Evolutionary conservation across 2,329 filamentous ascomycete genomes (phyloP).

Genomic region (Cladophialophora yegresii): DNA sequence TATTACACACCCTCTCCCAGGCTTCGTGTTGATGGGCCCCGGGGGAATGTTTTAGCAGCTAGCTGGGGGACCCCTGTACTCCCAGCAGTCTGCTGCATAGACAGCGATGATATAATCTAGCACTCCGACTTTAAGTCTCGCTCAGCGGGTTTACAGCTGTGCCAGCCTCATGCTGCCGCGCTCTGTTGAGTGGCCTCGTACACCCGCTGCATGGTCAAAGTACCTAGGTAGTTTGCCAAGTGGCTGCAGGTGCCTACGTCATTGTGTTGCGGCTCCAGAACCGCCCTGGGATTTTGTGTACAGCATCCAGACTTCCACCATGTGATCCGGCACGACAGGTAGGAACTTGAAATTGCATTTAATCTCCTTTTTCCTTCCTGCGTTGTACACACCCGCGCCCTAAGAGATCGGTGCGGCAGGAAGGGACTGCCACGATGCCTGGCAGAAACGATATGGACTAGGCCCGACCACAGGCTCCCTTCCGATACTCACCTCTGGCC

Average conservation of each 20-base stretch:
- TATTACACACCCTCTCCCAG: neutral
- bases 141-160: neutral
- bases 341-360: constrained; percentile 10
- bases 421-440: neutral
- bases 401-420: neutral
- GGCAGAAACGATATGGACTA: neutral
- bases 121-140: neutral
- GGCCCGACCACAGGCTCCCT: neutral
- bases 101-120: neutral
- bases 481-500: neutral
- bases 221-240: neutral
- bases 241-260: constrained; percentile 15
- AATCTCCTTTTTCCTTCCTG: neutral
- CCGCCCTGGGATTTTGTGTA: constrained; percentile 10
- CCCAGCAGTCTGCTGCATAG: neutral
- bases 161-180: neutral
- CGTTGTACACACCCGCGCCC: neutral
- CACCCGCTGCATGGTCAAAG: too few relatives aligned
- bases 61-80: neutral
- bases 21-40: neutral
- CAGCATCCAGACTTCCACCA: constrained; percentile 20
- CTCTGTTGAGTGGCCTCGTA: neutral
- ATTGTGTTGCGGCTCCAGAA: constrained; percentile 6
- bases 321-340: constrained; percentile 17
- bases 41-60: constrained; percentile 2